phyloP scores from a whole-genome alignment of 495 filamentous ascomycete genomes.

The Neurospora tetrasperma region DNA sequence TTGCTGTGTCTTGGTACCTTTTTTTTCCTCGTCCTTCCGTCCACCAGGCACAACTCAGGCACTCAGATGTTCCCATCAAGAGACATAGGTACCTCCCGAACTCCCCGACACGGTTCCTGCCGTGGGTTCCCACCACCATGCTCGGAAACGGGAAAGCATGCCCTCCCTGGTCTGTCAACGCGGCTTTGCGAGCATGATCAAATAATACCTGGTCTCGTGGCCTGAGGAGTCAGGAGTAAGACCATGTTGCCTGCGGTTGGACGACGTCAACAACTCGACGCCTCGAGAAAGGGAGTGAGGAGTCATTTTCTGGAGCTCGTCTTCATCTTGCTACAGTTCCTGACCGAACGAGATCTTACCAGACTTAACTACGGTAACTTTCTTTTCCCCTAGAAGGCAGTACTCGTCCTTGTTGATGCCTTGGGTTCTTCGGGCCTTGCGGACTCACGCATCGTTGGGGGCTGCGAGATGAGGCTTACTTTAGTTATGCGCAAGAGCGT shows the following conservation, averaged over 20 bases:
- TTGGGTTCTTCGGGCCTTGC: background rate
- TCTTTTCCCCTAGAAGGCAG: background rate
- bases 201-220: background rate
- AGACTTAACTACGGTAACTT: background rate
- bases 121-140: background rate
- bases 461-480: background rate
- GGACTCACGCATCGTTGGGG: background rate
- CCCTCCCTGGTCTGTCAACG: background rate
- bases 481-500: background rate
- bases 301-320: background rate
- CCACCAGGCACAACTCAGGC: background rate
- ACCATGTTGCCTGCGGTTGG: background rate
- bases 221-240: background rate
- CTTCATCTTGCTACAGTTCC: background rate
- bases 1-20: background rate
- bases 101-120: background rate
- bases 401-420: background rate
- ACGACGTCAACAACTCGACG: background rate
- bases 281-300: too few relatives aligned
- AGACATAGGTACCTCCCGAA: background rate
- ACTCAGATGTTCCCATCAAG: background rate
- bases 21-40: background rate
- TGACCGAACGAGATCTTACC: background rate
- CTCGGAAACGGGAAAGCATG: background rate
- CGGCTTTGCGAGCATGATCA: background rate